Evolutionary conservation across 2,329 filamentous ascomycete genomes (phyloP), one percentile per base, ranked within the genome.

Genomic region (Ophiostoma sp.): DNA sequence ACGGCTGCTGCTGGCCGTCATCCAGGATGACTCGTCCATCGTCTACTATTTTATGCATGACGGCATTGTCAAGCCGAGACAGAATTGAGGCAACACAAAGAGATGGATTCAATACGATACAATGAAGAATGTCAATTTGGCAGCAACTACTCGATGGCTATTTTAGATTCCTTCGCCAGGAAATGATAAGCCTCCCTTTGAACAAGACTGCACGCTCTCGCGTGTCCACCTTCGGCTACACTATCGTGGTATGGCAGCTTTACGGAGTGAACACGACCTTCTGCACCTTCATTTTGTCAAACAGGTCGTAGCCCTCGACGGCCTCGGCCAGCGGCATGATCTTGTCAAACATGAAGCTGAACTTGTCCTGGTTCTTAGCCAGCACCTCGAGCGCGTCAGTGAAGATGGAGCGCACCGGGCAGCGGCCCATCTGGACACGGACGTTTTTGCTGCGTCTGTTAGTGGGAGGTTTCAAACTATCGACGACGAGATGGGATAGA

Each of bases 31-130:
- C 82, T 95, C 93, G 76, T 95, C 93, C 0, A 87, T 96, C 22
- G 91, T 93, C 55, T 96, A 95, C 82, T 96, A 96, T 79, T 87
- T 95, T 75, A 89, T 95, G 80, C 93, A 95, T 78, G 92, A 95
- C 80, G 93, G 93, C n/a, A 90, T 95, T 76, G 92, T 95, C 71
- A 96, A 95, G 84, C 93, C 93, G 31, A 86, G 93, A 73, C 93
- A 95, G 81, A 96, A 96, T 80, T 95, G 83, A 87, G 33, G 25
- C 22, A n/a, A 11, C 0, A 57, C 28, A 31, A 9, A 7, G 48
- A 19, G 42, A 36, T 19, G 63, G 45, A 19, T 3, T 36, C 33
- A 36, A 36, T 8, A 42, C 69, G 22, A 31, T 33, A 25, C 28
- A 19, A 33, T n/a, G 9, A 3, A 28, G 17, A 2, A 19, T 9